Evolutionary conservation across 169 alveolate species (phyloP).

Genomic region (Plasmodium inui): DNA sequence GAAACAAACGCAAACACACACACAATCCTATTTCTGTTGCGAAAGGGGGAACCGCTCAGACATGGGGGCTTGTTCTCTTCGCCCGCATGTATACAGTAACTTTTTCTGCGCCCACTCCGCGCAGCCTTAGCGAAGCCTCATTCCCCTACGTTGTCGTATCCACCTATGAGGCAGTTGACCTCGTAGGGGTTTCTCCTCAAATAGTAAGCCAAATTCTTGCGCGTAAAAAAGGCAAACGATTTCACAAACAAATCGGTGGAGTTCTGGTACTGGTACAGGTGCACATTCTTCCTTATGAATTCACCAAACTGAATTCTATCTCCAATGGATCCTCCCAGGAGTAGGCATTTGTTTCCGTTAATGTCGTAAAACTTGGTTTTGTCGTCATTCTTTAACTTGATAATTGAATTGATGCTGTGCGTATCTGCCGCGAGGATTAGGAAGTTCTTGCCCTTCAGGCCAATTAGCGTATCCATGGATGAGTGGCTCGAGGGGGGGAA

Average conservation of each 20-base stretch:
- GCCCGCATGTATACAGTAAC: not conserved
- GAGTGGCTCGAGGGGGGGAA: not conserved
- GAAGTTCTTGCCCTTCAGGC: conserved; percentile 87
- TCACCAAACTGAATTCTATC: conserved; percentile 90
- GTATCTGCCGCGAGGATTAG: conserved; percentile 88
- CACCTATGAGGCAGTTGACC: conserved; percentile 90
- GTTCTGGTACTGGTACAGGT: conserved; percentile 86
- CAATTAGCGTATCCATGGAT: conserved; percentile 89
- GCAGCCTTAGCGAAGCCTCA: not conserved
- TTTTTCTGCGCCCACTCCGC: not conserved
- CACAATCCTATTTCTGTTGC: not conserved
- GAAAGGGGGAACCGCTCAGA: not conserved
- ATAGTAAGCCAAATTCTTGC: conserved; percentile 89
- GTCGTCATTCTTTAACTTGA: conserved; percentile 79
- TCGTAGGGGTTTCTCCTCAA: conserved; percentile 91
- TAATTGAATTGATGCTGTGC: conserved; percentile 82
- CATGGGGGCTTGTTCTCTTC: not conserved
- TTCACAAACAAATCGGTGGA: conserved; percentile 84
- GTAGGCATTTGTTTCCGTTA: conserved; percentile 84
- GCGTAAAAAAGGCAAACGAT: conserved; percentile 89
- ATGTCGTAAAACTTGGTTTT: conserved; percentile 83
- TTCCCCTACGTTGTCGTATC: conserved; percentile 82
- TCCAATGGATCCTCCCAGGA: conserved; percentile 90
- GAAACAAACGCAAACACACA: not conserved
- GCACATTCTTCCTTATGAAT: conserved; percentile 85